Conservation (phyloP, 768 basidiomycete species). For the Coprinopsis marcescibilis region DNA sequence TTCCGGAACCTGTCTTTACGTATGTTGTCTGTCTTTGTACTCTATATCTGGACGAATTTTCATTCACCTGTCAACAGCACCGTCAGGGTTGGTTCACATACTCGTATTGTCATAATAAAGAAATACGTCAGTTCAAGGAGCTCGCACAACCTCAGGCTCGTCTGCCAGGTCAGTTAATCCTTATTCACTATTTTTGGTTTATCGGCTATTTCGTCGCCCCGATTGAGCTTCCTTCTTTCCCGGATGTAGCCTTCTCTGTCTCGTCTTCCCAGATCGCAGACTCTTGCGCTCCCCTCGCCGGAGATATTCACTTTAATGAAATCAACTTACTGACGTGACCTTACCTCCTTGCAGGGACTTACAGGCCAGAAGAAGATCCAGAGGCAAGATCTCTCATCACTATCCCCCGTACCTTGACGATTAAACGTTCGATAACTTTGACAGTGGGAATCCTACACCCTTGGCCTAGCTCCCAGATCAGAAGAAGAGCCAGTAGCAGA, state of each 20-base stretch:
- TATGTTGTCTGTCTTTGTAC: conserved; percentile 38
- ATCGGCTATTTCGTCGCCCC: conserved; percentile 5
- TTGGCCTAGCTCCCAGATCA: conserved; percentile 58
- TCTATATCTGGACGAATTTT: conserved; percentile 21
- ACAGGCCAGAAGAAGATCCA: conserved; percentile 81
- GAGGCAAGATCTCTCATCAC: conserved; percentile 45
- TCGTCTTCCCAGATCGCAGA: conserved; percentile 12
- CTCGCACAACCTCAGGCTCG: conserved; percentile 57
- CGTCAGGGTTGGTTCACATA: conserved; percentile 97
- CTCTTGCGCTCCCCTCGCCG: conserved; percentile 16
- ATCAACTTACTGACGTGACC: conserved; percentile 15
- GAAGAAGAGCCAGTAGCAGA: conserved; percentile 56
- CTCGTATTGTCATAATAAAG: conserved; percentile 89
- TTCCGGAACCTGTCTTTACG: conserved; percentile 78
- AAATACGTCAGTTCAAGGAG: conserved; percentile 96
- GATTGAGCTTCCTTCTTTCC: no score
- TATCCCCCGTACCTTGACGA: conserved; percentile 19
- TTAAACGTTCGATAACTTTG: conserved; percentile 17
- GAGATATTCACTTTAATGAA: conserved; percentile 9
- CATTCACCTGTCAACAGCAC: conserved; percentile 46
- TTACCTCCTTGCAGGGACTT: conserved; percentile 43
- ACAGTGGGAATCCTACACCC: conserved; percentile 74
- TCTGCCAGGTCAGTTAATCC: conserved; percentile 47
- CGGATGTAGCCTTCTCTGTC: no score
- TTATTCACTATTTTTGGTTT: not conserved